Conservation (phyloP, 2,329 filamentous ascomycete species). For the Sporothrix pallida region DNA sequence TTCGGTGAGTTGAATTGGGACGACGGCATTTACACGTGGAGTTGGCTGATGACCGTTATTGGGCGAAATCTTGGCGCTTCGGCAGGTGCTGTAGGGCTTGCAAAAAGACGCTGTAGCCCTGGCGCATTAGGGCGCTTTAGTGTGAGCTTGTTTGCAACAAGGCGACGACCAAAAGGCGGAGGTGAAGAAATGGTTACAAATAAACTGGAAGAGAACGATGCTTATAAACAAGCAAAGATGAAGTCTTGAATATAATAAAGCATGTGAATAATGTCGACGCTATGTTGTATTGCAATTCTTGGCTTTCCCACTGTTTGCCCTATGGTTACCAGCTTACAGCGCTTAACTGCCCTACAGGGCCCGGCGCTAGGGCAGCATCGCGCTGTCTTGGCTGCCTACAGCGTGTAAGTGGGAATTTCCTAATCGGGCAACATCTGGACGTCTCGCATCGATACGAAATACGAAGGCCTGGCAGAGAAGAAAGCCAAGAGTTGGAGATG, state of each 20-base stretch:
- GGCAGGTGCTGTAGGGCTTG: neutral
- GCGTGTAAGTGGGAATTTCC: conserved; percentile 32
- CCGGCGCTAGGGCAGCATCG: neutral
- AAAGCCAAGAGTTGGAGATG: neutral
- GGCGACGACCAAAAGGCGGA: neutral
- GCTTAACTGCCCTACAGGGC: neutral
- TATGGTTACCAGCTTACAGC: neutral
- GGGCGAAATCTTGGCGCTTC: neutral
- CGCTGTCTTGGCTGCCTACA: conserved; percentile 15
- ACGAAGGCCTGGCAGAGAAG: no score
- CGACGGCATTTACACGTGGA: conserved; percentile 10
- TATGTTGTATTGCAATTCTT: no score
- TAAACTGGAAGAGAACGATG: neutral
- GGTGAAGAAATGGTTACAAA: neutral
- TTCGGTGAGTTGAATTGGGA: conserved; percentile 22
- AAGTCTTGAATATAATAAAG: neutral
- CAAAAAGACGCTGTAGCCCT: neutral
- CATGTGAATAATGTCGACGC: no score
- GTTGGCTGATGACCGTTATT: neutral
- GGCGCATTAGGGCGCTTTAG: neutral
- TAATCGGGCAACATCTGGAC: conserved; percentile 16
- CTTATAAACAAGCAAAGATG: neutral
- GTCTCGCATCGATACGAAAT: no score
- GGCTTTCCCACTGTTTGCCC: neutral
- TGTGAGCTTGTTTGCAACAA: conserved; percentile 23